Evolutionary conservation across 2,329 filamentous ascomycete species (phyloP).

Genomic region (Penicillium nordicum): DNA sequence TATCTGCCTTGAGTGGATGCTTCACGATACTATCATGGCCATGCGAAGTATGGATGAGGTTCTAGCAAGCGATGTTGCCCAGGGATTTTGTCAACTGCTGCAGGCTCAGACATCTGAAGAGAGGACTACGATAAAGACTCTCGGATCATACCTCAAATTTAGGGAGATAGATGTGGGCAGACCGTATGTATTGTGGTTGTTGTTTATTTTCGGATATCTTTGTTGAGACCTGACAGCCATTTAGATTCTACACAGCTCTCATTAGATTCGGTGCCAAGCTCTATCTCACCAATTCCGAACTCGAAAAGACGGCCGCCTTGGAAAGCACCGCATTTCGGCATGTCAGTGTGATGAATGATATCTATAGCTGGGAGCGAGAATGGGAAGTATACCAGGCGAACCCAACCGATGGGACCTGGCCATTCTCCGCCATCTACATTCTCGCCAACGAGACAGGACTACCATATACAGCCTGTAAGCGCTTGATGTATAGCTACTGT

Average conservation of each 20-base stretch:
- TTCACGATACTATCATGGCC: slow-evolving; percentile 12
- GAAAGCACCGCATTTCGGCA: slow-evolving; percentile 18
- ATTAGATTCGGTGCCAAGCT: slow-evolving; percentile 18
- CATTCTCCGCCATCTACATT: slow-evolving; percentile 18
- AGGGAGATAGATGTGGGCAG: slow-evolving; percentile 17
- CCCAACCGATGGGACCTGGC: slow-evolving; percentile 12
- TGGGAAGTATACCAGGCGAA: slow-evolving; percentile 14
- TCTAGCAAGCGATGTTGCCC: slow-evolving; percentile 8
- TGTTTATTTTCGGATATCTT: background rate
- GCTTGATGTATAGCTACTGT: slow-evolving; percentile 18
- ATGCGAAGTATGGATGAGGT: slow-evolving; percentile 12
- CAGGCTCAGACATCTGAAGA: slow-evolving; percentile 14
- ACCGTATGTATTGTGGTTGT: slow-evolving; percentile 4
- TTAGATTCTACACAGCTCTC: slow-evolving; percentile 18
- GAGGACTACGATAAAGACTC: slow-evolving; percentile 8
- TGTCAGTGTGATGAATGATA: slow-evolving; percentile 18
- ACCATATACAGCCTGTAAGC: slow-evolving; percentile 15
- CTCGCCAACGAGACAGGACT: slow-evolving; percentile 16
- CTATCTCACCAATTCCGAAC: slow-evolving; percentile 5
- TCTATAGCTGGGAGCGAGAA: slow-evolving; percentile 22
- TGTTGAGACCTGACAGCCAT: background rate
- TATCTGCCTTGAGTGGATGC: slow-evolving; percentile 16
- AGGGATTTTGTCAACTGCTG: slow-evolving; percentile 18
- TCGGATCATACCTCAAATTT: slow-evolving; percentile 16
- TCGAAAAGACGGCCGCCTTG: slow-evolving; percentile 4